Percentiles rank a stretch among this genome's conserved stretches.
phyloP scores from a whole-genome alignment of 2,329 filamentous ascomycete genomes.

The Xylaria sp. region DNA sequence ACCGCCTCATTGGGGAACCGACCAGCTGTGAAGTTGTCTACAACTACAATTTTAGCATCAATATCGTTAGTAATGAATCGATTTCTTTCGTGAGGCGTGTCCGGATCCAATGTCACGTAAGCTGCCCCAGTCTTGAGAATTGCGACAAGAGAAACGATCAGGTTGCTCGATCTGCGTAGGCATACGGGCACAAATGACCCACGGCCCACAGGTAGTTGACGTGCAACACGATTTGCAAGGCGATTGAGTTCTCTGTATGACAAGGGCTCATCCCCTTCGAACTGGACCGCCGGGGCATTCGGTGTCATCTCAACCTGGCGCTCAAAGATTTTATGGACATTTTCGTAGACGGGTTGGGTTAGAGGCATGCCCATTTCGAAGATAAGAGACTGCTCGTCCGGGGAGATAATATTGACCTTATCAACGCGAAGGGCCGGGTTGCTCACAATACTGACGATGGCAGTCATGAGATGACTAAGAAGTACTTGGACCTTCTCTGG shows the following conservation, averaged over 20 bases:
- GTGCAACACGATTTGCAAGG: constrained; percentile 7
- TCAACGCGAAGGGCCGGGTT: not conserved
- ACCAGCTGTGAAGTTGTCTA: constrained; percentile 3
- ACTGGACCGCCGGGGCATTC: constrained; percentile 4
- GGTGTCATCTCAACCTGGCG: constrained; percentile 4
- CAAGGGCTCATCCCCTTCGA: constrained; percentile 3
- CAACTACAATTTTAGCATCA: constrained; percentile 9
- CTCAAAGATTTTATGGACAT: constrained; percentile 6
- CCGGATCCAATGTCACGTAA: constrained; percentile 9
- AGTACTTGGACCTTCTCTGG: not conserved
- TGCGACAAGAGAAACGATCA: constrained; percentile 4
- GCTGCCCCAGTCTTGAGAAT: constrained; percentile 12
- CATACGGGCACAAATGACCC: constrained; percentile 12
- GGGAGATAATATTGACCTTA: constrained; percentile 5
- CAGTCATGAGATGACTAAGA: constrained; percentile 5
- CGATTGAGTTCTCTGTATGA: constrained; percentile 5
- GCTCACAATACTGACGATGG: constrained; percentile 3
- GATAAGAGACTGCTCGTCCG: constrained; percentile 2
- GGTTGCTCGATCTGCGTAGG: constrained; percentile 4
- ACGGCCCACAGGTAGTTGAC: constrained; percentile 1
- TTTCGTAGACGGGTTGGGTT: constrained; percentile 3
- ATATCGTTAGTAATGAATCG: constrained; percentile 8
- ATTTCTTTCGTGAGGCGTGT: constrained; percentile 1
- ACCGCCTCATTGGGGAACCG: not conserved
- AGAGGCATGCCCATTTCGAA: constrained; percentile 6